These are phyloP conservation scores for Eragrostis curvula DNA, from an alignment of 176 grass and related monocot species.

Conservation along the genomic window DNA sequence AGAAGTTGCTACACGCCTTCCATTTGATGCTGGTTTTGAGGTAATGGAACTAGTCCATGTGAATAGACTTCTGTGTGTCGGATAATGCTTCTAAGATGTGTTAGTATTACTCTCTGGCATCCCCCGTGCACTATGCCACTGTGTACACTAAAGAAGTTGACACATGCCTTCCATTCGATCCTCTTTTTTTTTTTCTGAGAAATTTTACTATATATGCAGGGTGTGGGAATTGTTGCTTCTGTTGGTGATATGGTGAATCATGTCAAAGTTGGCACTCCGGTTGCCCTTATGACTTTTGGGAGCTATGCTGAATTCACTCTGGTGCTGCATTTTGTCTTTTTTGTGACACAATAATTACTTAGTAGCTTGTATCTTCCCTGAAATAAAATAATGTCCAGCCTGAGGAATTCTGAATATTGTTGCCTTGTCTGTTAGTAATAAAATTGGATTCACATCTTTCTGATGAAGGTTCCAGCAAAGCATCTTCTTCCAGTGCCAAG, in stretches of 20 bases:
- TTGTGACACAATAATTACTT: slow-evolving; percentile 30
- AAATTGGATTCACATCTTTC: slow-evolving; percentile 40
- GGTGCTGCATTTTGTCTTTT: slow-evolving; percentile 55
- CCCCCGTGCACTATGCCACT: too few relatives aligned
- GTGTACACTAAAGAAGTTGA: too few relatives aligned
- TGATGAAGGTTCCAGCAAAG: slow-evolving; percentile 80
- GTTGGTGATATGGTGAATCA: slow-evolving; percentile 80
- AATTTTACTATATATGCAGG: slow-evolving; percentile 62
- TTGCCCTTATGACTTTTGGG: slow-evolving; percentile 97
- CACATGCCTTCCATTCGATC: too few relatives aligned
- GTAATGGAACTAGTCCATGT: slow-evolving; percentile 36
- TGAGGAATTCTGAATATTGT: slow-evolving; percentile 4
- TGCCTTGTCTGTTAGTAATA: slow-evolving; percentile 17
- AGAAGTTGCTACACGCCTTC: slow-evolving; percentile 78
- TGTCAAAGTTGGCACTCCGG: slow-evolving; percentile 90
- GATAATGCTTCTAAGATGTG: slow-evolving; percentile 28
- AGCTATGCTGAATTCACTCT: slow-evolving; percentile 84
- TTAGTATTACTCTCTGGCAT: not conserved
- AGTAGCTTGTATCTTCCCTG: not conserved
- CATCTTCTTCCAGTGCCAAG: slow-evolving; percentile 95
- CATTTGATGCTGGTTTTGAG: slow-evolving; percentile 98
- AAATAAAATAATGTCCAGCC: slow-evolving; percentile 29
- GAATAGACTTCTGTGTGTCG: not conserved
- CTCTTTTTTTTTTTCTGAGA: not conserved
- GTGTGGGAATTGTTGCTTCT: slow-evolving; percentile 86